A percentile compares a stretch with the other conserved stretches of the same genome.
phyloP scores from a whole-genome alignment of 352 stramenopile species.

The Phytophthora multivora region DNA sequence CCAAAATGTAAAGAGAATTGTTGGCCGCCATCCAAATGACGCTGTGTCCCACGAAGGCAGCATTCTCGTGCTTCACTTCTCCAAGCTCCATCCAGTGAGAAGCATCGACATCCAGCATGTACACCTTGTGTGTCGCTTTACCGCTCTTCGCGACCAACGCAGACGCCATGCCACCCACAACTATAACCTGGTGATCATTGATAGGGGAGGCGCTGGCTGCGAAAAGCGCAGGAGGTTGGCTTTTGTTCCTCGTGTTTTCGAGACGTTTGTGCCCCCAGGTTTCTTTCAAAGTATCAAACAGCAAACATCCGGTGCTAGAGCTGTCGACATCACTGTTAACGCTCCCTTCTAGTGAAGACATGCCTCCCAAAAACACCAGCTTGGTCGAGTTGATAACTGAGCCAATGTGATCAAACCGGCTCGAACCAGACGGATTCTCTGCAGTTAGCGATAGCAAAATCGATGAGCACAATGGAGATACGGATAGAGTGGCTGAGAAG shows the following conservation, averaged over 20 bases:
- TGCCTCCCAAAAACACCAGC: conserved; percentile 66
- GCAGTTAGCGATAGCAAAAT: not conserved
- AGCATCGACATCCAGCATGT: conserved; percentile 47
- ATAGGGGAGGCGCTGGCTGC: conserved; percentile 52
- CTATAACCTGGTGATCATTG: conserved; percentile 56
- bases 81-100: conserved; percentile 62
- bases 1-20: conserved; percentile 56
- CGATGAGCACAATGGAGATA: not conserved
- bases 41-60: conserved; percentile 62
- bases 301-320: conserved; percentile 24
- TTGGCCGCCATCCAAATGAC: conserved; percentile 53
- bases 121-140: conserved; percentile 58
- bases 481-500: not conserved
- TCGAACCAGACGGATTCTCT: conserved; percentile 19
- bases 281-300: conserved; percentile 61
- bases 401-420: conserved; percentile 69
- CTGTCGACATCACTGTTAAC: conserved; percentile 30
- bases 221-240: conserved; percentile 44
- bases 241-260: conserved; percentile 37
- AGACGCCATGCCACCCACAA: conserved; percentile 64
- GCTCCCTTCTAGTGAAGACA: conserved; percentile 44
- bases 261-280: conserved; percentile 50
- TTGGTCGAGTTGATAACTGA: conserved; percentile 51
- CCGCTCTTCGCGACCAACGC: conserved; percentile 39
- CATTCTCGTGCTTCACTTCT: conserved; percentile 49